Evolutionary conservation across 1,139 yeast genomes (phyloP).

Genomic region (Zygosaccharomyces sapae): DNA sequence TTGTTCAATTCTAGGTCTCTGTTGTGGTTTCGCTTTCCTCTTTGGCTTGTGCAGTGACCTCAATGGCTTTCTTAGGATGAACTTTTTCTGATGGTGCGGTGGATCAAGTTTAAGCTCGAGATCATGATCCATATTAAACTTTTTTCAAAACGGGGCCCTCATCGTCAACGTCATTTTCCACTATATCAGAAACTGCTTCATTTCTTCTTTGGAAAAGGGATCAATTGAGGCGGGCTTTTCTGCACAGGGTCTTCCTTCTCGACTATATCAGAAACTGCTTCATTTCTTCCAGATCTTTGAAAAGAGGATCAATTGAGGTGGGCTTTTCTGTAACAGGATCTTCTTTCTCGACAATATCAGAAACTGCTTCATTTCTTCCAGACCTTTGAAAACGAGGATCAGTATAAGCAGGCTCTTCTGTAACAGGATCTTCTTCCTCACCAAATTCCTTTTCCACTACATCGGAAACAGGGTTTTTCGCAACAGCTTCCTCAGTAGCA

Average conservation of each 20-base stretch:
- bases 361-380: too few species aligned
- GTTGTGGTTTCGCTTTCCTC: background rate
- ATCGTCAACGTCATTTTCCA: background rate
- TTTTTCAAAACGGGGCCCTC: conserved; percentile 5
- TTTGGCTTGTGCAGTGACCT: background rate
- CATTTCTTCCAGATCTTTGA: too few species aligned
- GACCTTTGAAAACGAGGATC: too few species aligned
- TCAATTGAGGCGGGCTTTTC: background rate
- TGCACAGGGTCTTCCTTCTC: background rate
- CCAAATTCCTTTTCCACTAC: background rate
- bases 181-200: background rate
- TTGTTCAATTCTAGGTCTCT: background rate
- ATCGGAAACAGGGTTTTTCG: background rate
- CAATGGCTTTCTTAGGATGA: background rate
- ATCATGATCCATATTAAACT: conserved; percentile 5
- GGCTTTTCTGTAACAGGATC: too few species aligned
- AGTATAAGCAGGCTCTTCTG: background rate
- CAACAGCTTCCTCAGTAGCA: too few species aligned
- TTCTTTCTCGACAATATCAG: too few species aligned
- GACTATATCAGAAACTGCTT: background rate
- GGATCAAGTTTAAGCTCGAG: too few species aligned
- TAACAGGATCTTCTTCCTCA: background rate
- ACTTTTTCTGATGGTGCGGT: background rate
- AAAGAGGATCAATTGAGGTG: too few species aligned
- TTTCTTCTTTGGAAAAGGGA: background rate